A percentile compares a stretch with the other conserved stretches of the same genome.
Evolutionary conservation across 768 basidiomycete genomes (phyloP).

Genomic region (Heimioporus sp.): DNA sequence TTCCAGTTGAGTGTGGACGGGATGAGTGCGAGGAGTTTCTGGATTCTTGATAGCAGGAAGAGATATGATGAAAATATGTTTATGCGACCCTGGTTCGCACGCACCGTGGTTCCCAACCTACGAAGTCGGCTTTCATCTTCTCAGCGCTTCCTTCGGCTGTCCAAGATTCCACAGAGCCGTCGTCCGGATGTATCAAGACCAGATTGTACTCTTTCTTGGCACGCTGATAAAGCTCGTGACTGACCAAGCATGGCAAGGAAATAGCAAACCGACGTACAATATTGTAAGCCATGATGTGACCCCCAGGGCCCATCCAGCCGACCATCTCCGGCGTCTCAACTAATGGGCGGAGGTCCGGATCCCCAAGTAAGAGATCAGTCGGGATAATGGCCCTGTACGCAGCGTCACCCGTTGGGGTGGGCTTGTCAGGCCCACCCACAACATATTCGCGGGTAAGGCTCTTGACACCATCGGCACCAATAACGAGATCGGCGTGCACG

Average conservation of each 20-base stretch:
- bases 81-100: conserved; percentile 3
- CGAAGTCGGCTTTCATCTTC: conserved; percentile 47
- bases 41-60: conserved; percentile 30
- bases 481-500: conserved; percentile 42
- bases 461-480: conserved; percentile 55
- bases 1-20: conserved; percentile 45
- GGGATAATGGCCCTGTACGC: conserved; percentile 58
- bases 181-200: conserved; percentile 42
- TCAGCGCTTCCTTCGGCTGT: conserved; percentile 39
- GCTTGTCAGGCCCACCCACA: conserved; percentile 45
- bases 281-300: conserved; percentile 45
- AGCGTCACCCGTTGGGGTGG: conserved; percentile 58
- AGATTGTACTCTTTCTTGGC: conserved; percentile 44
- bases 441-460: conserved; percentile 47
- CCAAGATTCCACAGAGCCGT: conserved; percentile 44
- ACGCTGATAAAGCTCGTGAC: conserved; percentile 15
- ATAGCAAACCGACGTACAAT: conserved; percentile 33
- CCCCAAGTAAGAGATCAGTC: conserved; percentile 41
- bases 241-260: no score
- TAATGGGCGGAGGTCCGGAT: conserved; percentile 50
- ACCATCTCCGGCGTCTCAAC: conserved; percentile 53
- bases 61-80: conserved; percentile 4
- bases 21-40: conserved; percentile 46
- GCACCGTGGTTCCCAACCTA: conserved; percentile 48
- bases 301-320: conserved; percentile 56